phyloP scores from a whole-genome alignment of 1,284 basidiomycete species.

The Wolfiporia cocos region DNA sequence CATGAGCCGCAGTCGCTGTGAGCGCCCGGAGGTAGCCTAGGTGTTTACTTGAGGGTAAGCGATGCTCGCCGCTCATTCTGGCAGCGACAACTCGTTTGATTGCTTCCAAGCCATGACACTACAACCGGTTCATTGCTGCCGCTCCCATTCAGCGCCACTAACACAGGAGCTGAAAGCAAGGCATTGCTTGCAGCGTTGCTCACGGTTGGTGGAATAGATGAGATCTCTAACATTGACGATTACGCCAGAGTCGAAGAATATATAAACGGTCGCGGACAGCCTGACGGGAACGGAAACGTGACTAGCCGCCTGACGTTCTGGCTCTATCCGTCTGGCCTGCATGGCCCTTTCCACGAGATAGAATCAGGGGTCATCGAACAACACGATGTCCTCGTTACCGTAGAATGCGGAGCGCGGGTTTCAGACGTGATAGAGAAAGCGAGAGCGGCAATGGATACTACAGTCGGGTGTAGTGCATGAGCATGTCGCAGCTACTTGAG shows the following conservation, averaged over 20 bases:
- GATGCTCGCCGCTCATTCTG: too few relatives aligned
- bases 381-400: constrained; percentile 4
- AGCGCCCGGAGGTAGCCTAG: too few relatives aligned
- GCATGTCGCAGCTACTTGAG: constrained; percentile 4
- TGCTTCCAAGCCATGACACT: too few relatives aligned
- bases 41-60: too few relatives aligned
- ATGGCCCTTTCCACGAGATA: constrained; percentile 1
- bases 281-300: neutral
- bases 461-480: constrained; percentile 2
- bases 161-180: neutral
- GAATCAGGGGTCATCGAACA: constrained; percentile 1
- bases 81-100: too few relatives aligned
- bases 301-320: neutral
- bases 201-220: neutral
- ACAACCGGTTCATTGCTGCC: too few relatives aligned
- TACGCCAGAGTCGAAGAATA: neutral
- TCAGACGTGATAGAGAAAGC: neutral
- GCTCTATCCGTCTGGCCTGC: neutral
- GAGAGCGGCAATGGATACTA: neutral
- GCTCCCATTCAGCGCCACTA: too few relatives aligned
- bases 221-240: neutral
- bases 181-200: constrained; percentile 4
- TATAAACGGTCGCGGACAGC: neutral
- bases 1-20: too few relatives aligned
- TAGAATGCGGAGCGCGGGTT: constrained; percentile 2